Evolutionary conservation across 2,329 filamentous ascomycete genomes (phyloP).

Genomic region (Fusarium praegraminearum): DNA sequence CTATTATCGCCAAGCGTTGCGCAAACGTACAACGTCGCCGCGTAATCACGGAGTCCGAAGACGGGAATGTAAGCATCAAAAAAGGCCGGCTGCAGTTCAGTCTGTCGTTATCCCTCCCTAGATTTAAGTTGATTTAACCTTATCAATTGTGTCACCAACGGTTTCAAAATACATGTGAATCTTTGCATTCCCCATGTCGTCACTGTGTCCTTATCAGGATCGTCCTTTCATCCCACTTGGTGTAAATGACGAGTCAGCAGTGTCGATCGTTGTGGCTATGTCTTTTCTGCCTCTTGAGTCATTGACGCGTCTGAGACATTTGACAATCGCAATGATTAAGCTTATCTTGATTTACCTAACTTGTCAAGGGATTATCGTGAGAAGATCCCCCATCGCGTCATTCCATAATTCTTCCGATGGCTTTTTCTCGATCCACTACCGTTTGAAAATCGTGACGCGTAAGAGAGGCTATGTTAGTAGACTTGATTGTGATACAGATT

Average conservation of each 20-base stretch:
- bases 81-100: conserved; percentile 35
- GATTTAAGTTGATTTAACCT: conserved; percentile 44
- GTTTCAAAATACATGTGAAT: conserved; percentile 9
- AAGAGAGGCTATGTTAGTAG: not conserved
- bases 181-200: conserved; percentile 8
- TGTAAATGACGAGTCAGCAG: conserved; percentile 23
- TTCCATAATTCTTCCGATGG: not conserved
- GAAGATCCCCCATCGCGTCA: not conserved
- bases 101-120: not conserved
- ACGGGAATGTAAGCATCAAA: conserved; percentile 10
- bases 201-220: conserved; percentile 36
- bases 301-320: conserved; percentile 41
- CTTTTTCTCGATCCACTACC: not conserved
- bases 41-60: conserved; percentile 36
- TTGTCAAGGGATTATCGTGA: not conserved
- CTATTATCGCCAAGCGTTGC: conserved; percentile 27
- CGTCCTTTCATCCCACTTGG: conserved; percentile 18
- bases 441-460: not conserved
- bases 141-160: conserved; percentile 38
- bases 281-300: conserved; percentile 6
- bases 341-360: conserved; percentile 28
- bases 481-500: not conserved
- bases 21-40: conserved; percentile 38
- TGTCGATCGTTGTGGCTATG: conserved; percentile 36
- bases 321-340: conserved; percentile 31